Evolutionary conservation across 352 stramenopile genomes (phyloP).

Genomic region (Achlya hypogyna): DNA sequence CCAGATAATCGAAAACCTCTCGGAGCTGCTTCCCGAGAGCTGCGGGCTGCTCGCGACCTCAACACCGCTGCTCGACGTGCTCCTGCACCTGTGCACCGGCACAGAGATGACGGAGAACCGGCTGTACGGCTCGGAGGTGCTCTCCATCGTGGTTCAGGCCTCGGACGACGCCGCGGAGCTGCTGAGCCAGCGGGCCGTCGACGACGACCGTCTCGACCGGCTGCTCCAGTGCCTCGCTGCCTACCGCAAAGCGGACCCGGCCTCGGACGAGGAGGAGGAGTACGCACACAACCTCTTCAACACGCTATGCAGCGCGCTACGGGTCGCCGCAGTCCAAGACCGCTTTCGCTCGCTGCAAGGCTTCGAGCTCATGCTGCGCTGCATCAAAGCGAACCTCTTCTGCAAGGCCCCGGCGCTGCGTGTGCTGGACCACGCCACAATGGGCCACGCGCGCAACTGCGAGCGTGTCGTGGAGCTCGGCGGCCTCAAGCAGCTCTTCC

Average conservation of each 20-base stretch:
- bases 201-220: conserved; percentile 81
- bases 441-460: conserved; percentile 51
- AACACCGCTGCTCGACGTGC: conserved; percentile 46
- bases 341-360: conserved; percentile 74
- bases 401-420: conserved; percentile 46
- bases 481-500: conserved; percentile 52
- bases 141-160: conserved; percentile 78
- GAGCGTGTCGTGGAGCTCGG: conserved; percentile 59
- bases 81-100: conserved; percentile 40
- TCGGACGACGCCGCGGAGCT: conserved; percentile 15
- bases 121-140: conserved; percentile 73
- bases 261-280: conserved; percentile 80
- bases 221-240: conserved; percentile 82
- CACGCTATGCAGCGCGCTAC: conserved; percentile 71
- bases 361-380: conserved; percentile 89
- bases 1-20: conserved; percentile 73
- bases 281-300: conserved; percentile 91
- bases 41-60: conserved; percentile 35
- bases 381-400: conserved; percentile 81
- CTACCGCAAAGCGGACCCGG: conserved; percentile 82
- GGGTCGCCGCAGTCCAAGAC: conserved; percentile 33
- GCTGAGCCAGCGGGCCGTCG: conserved; percentile 37
- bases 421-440: conserved; percentile 49
- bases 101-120: conserved; percentile 59
- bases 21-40: conserved; percentile 43